Evolutionary conservation across 2,329 filamentous ascomycete genomes (phyloP), one percentile per base, ranked within the genome.

Genomic region (Aspergillus pseudoterreus): DNA sequence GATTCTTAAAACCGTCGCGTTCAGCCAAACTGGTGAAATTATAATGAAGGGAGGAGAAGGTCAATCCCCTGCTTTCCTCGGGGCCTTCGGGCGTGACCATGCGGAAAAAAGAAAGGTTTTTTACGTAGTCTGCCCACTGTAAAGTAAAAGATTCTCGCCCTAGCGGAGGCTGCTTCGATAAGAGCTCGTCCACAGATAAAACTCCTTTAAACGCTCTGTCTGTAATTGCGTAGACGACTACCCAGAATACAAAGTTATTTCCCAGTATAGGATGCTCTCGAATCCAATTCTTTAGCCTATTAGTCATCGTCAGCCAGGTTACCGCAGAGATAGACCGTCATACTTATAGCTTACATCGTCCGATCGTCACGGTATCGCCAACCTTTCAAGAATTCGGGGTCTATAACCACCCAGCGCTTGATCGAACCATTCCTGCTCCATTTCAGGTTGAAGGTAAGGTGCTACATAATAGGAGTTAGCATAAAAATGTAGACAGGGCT

Each of bases 221-320:
- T 1, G 55, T 55, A 14, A 63, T 47, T 2, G 56, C 22, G 53
- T 55, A 39, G 3, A 61, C 48, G 1, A 63, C 63, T 2, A 58
- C 50, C 56, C 19, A 63, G 30, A 61, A 63, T 1, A 61, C 42
- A 55, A 63, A 63, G 43, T 50, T 61, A 1, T 49, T 51, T 19
- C 53, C 21, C 45, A 63, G 54, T 8, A 60, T 36, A 3, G 14
- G 54, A 42, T 60, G 21, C 17, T 62, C 55, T 6, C 43, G 44
- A 17, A 63, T 56, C 60, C 42, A 62, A 44, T 59, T 59, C 24
- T 57, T 59, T 12, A 32, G 55, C 15, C 54, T 60, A 4, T 14
- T 12, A 39, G 11, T 10, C 12, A 21, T 19, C 10, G 36, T 1
- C 22, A 6, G 17, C 36, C 33, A 46, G 17, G 15, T 32, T 32